Evolutionary conservation across 2,329 filamentous ascomycete genomes (phyloP).

Genomic region (Penicillium concentricum): DNA sequence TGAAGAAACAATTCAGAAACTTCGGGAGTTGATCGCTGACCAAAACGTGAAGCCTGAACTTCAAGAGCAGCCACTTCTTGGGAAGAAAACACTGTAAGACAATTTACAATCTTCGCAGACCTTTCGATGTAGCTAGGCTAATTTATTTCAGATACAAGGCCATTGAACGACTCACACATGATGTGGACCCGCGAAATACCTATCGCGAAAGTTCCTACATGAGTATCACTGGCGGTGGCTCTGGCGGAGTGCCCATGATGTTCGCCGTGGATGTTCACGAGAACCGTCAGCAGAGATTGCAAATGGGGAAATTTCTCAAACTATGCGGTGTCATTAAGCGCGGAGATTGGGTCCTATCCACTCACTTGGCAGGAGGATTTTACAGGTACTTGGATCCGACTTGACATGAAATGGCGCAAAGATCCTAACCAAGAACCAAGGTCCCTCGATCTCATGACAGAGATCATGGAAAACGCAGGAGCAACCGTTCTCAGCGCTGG

Average conservation of each 20-base stretch:
- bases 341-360: slow-evolving; percentile 43
- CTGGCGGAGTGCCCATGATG: slow-evolving; percentile 34
- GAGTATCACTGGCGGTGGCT: slow-evolving; percentile 44
- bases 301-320: no score
- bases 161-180: slow-evolving; percentile 38
- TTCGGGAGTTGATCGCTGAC: no score
- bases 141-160: neutral
- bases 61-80: neutral
- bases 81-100: neutral
- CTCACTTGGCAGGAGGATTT: slow-evolving; percentile 37
- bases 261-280: slow-evolving; percentile 45
- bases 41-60: no score
- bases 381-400: slow-evolving; percentile 36
- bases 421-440: slow-evolving; percentile 9
- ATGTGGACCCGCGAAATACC: slow-evolving; percentile 34
- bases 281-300: slow-evolving; percentile 27
- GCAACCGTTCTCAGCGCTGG: slow-evolving; percentile 43
- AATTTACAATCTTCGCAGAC: neutral
- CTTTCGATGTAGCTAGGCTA: no score
- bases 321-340: no score
- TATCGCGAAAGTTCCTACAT: slow-evolving; percentile 43
- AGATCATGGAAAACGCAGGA: slow-evolving; percentile 45
- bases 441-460: slow-evolving; percentile 43
- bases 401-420: no score
- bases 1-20: slow-evolving; percentile 4